These are phyloP conservation scores for Zygosaccharomyces bisporus DNA, from an alignment of 805 yeast species.

Conservation along the genomic window DNA sequence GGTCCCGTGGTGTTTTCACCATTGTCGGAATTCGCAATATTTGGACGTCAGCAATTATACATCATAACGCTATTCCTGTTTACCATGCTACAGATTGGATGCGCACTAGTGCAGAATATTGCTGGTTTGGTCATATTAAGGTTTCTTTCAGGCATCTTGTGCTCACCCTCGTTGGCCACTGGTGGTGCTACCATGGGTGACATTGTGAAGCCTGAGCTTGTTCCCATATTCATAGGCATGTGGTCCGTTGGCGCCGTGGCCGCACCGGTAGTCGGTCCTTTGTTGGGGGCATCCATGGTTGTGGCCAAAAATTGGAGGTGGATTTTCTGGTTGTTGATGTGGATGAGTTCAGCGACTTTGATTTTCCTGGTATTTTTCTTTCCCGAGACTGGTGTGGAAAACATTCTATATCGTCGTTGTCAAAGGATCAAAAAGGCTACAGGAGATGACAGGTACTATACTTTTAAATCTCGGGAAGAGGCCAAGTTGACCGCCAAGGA, in stretches of 20 bases:
- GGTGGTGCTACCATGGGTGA: conserved; percentile 59
- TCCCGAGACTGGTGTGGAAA: conserved; percentile 48
- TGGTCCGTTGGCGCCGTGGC: conserved; percentile 54
- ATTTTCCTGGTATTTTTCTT: conserved; percentile 39
- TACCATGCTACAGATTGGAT: conserved; percentile 51
- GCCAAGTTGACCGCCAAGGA: conserved; percentile 32
- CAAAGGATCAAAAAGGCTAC: conserved; percentile 45
- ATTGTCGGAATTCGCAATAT: conserved; percentile 49
- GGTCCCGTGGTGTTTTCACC: conserved; percentile 61
- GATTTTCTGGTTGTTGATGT: conserved; percentile 50
- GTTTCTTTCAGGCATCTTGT: conserved; percentile 51
- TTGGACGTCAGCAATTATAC: conserved; percentile 54
- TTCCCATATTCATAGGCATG: conserved; percentile 45
- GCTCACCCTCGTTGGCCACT: conserved; percentile 54
- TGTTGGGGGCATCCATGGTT: conserved; percentile 50
- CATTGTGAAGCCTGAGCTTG: conserved; percentile 39
- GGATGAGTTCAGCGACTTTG: conserved; percentile 39
- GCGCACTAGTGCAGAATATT: conserved; percentile 48
- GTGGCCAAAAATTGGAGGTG: conserved; percentile 50
- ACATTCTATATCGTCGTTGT: conserved; percentile 47
- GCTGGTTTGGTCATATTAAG: conserved; percentile 50
- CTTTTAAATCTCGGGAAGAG: conserved; percentile 32
- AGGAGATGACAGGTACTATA: conserved; percentile 44
- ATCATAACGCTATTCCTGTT: conserved; percentile 45
- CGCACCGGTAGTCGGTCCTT: conserved; percentile 58